These are phyloP conservation scores for Eucalyptus rudis DNA, from an alignment of 345 rosid genomes.

Conservation along the genomic window DNA sequence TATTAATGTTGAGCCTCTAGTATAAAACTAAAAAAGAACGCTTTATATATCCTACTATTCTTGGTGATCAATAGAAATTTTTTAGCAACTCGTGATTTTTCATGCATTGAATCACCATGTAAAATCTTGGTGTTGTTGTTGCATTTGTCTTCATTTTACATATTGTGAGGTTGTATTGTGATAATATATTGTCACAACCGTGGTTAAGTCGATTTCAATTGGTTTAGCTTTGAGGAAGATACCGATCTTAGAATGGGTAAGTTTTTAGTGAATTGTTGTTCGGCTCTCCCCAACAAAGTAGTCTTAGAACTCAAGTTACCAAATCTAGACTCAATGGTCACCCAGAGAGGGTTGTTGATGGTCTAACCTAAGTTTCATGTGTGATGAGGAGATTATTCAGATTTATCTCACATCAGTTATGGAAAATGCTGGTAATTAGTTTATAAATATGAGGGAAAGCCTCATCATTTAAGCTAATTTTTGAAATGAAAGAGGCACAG, in stretches of 20 bases:
- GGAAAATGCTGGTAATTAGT: rapidly evolving
- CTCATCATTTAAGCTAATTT: no score
- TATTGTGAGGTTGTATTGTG: not conserved
- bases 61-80: no score
- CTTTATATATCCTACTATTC: no score
- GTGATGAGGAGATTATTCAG: not conserved
- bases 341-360: not conserved
- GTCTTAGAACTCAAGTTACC: not conserved
- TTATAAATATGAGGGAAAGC: no score
- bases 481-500: rapidly evolving
- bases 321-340: not conserved
- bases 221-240: not conserved
- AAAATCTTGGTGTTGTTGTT: no score
- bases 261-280: not conserved
- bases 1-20: no score
- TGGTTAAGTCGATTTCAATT: no score
- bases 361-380: not conserved
- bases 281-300: not conserved
- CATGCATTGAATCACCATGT: rapidly evolving
- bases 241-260: not conserved
- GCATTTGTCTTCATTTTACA: not conserved
- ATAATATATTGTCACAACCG: no score
- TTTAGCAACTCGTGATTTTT: not conserved
- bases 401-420: no score
- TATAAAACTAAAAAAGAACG: no score